Evolutionary conservation across 768 basidiomycete species (phyloP).

Genomic region (Ramaria sp.): DNA sequence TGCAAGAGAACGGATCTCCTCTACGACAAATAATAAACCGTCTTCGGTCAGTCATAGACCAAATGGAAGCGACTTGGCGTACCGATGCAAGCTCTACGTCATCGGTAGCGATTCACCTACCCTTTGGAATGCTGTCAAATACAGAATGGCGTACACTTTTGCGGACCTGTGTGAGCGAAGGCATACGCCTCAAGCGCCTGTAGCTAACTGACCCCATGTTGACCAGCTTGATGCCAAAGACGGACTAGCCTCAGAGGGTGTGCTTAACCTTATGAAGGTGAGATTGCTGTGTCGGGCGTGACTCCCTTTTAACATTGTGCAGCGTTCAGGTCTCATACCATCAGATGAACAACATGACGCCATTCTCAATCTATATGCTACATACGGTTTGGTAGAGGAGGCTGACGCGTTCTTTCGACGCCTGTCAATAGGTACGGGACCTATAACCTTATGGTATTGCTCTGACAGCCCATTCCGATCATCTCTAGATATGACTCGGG

Average conservation of each 20-base stretch:
- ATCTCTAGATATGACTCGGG: slow-evolving; percentile 28
- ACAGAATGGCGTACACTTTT: slow-evolving; percentile 2
- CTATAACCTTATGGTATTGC: background rate
- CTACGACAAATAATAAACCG: background rate
- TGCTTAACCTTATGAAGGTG: slow-evolving; percentile 45
- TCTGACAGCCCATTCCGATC: slow-evolving; percentile 9
- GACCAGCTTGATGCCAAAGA: slow-evolving; percentile 40
- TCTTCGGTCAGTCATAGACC: background rate
- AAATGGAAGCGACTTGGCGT: background rate
- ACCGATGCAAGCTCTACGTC: background rate
- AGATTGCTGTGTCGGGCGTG: background rate
- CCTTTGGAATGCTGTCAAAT: background rate
- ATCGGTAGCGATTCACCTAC: background rate
- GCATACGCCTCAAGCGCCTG: background rate
- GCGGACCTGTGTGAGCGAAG: background rate
- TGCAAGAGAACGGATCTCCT: background rate
- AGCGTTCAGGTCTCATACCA: slow-evolving; percentile 34
- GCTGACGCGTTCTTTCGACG: slow-evolving; percentile 36
- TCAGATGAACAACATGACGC: slow-evolving; percentile 35
- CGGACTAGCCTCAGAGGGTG: slow-evolving; percentile 33
- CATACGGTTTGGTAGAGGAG: slow-evolving; percentile 31
- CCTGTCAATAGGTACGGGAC: slow-evolving; percentile 32
- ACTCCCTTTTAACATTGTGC: background rate
- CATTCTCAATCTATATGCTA: slow-evolving; percentile 41
- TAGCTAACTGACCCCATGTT: background rate